Conservation (phyloP, 352 stramenopile genomes). For the Phytophthora tentaculata region DNA sequence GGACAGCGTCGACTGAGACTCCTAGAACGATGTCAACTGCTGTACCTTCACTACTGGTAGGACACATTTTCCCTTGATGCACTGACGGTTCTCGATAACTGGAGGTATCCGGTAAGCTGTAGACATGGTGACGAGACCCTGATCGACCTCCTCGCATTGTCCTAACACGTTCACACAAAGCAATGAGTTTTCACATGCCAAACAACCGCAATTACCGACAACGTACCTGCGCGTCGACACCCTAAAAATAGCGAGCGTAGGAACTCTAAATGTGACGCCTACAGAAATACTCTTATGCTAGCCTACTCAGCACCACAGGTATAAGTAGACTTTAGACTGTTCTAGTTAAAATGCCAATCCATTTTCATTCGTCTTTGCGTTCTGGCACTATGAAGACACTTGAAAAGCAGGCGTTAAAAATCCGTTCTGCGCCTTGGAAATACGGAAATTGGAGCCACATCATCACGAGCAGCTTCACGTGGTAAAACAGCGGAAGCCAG, state of each 20-base stretch:
- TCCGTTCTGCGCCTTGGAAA: slow-evolving; percentile 82
- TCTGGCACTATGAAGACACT: slow-evolving; percentile 76
- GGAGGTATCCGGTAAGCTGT: slow-evolving; percentile 6
- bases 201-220: slow-evolving; percentile 14
- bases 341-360: background rate
- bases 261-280: background rate
- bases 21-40: slow-evolving; percentile 53
- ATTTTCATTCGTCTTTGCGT: slow-evolving; percentile 50
- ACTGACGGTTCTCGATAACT: slow-evolving; percentile 38
- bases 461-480: slow-evolving; percentile 82
- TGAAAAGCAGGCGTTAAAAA: slow-evolving; percentile 80
- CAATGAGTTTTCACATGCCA: slow-evolving; percentile 9
- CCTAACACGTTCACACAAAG: background rate
- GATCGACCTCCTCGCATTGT: slow-evolving; percentile 15
- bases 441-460: slow-evolving; percentile 93
- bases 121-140: slow-evolving; percentile 12
- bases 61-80: slow-evolving; percentile 58
- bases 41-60: slow-evolving; percentile 7
- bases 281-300: too few species aligned
- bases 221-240: too few species aligned
- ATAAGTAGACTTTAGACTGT: too few species aligned
- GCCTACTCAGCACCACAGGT: too few species aligned
- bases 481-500: slow-evolving; percentile 89
- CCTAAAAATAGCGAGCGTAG: slow-evolving; percentile 28
- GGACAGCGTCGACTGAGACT: slow-evolving; percentile 44